phyloP scores from a whole-genome alignment of 1,139 yeast genomes.

The Hyphopichia khmerensis region DNA sequence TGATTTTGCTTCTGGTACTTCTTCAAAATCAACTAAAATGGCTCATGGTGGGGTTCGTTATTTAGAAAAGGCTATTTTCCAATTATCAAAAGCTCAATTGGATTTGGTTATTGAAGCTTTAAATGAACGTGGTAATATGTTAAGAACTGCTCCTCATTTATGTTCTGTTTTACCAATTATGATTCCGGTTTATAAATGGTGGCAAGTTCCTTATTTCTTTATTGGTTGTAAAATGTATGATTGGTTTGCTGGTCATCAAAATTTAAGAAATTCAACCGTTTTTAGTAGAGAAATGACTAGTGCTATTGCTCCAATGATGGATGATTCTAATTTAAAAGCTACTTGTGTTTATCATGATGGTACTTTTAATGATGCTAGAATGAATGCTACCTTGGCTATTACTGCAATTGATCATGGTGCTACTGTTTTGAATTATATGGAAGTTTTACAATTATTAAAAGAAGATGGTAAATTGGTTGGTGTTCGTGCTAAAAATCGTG shows the following conservation, averaged over 20 bases:
- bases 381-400: slow-evolving; percentile 82
- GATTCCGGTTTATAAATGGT: slow-evolving; percentile 93
- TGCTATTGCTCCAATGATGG: slow-evolving; percentile 86
- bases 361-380: slow-evolving; percentile 87
- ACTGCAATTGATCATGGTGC: slow-evolving; percentile 90
- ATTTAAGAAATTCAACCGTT: slow-evolving; percentile 75
- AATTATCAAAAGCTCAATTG: slow-evolving; percentile 85
- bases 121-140: slow-evolving; percentile 85
- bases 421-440: slow-evolving; percentile 82
- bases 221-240: slow-evolving; percentile 92
- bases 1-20: slow-evolving; percentile 91
- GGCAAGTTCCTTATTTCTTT: slow-evolving; percentile 96
- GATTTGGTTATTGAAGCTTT: slow-evolving; percentile 92
- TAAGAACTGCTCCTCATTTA: slow-evolving; percentile 91
- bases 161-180: slow-evolving; percentile 85
- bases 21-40: slow-evolving; percentile 94
- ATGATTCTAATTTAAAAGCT: slow-evolving; percentile 77
- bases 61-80: slow-evolving; percentile 91
- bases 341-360: slow-evolving; percentile 96
- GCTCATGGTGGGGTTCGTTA: slow-evolving; percentile 98
- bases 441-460: slow-evolving; percentile 74
- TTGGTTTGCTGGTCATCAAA: slow-evolving; percentile 87
- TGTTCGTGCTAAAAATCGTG: slow-evolving; percentile 72
- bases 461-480: slow-evolving; percentile 61
- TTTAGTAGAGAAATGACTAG: slow-evolving; percentile 67